A percentile compares a stretch with the other conserved stretches of the same genome.
Evolutionary conservation across 106 monocot genomes (phyloP).

Genomic region (Phalaenopsis aphrodite): DNA sequence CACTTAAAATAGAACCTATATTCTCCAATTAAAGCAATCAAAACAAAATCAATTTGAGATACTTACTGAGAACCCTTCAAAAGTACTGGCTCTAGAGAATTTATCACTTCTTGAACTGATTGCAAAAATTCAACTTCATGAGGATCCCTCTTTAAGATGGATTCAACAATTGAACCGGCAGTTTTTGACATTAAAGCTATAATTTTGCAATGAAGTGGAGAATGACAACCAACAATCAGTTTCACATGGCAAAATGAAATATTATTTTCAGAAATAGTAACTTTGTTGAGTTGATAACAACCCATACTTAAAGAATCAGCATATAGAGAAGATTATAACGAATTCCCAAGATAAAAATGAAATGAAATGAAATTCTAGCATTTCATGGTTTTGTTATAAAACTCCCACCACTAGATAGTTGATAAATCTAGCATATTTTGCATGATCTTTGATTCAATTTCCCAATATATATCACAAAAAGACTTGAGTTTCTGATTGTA

Average conservation of each 20-base stretch:
- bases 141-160: conserved; percentile 83
- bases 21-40: not conserved
- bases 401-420: not conserved
- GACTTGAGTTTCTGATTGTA: not conserved
- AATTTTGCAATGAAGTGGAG: conserved; percentile 17
- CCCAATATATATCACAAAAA: not conserved
- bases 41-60: not conserved
- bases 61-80: conserved; percentile 93
- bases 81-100: conserved; percentile 87
- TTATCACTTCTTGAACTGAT: conserved; percentile 93
- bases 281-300: not conserved
- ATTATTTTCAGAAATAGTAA: conserved; percentile 4
- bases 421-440: not conserved
- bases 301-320: not conserved
- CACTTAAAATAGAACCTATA: not conserved
- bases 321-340: not conserved
- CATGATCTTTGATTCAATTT: conserved; percentile 47
- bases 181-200: conserved; percentile 92
- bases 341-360: not conserved
- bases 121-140: conserved; percentile 94
- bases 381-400: not conserved
- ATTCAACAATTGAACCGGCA: conserved; percentile 88
- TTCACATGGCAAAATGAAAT: conserved; percentile 4
- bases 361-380: not conserved
- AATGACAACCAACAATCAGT: conserved; percentile 17